These are phyloP conservation scores for Colletotrichum caudatum DNA, from an alignment of 2,329 filamentous ascomycete species.

Conservation along the genomic window DNA sequence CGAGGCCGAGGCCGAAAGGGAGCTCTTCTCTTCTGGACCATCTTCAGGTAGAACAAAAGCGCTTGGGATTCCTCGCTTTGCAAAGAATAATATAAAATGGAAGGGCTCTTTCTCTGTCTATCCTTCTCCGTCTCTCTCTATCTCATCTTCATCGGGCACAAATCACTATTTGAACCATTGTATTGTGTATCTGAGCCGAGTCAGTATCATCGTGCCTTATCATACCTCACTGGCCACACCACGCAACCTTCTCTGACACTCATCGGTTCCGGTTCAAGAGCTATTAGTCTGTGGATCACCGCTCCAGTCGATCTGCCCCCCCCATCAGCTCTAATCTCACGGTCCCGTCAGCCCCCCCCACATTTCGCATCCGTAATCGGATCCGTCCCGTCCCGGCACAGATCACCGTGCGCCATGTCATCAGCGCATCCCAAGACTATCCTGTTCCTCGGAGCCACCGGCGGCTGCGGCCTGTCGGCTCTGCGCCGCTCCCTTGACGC, in stretches of 20 bases:
- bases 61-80: background rate
- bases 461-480: slow-evolving; percentile 61
- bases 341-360: background rate
- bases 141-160: background rate
- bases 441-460: slow-evolving; percentile 66
- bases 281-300: background rate
- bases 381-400: slow-evolving; percentile 2
- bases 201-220: background rate
- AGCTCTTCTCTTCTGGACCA: background rate
- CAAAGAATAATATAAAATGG: background rate
- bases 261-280: background rate
- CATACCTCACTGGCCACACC: background rate
- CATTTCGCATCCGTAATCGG: slow-evolving; percentile 37
- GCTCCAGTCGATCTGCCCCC: background rate
- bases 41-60: slow-evolving; percentile 4
- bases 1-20: background rate
- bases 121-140: too few relatives aligned
- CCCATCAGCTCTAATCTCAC: background rate
- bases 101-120: background rate
- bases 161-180: background rate
- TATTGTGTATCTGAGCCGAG: background rate
- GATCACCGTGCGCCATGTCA: slow-evolving; percentile 13
- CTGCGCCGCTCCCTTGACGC: slow-evolving; percentile 60
- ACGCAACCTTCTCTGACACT: background rate
- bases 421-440: slow-evolving; percentile 57